Percentiles rank a stretch among this genome's conserved stretches.
Conservation (phyloP, 345 rosid genomes). For the Rhizophora mangle region DNA sequence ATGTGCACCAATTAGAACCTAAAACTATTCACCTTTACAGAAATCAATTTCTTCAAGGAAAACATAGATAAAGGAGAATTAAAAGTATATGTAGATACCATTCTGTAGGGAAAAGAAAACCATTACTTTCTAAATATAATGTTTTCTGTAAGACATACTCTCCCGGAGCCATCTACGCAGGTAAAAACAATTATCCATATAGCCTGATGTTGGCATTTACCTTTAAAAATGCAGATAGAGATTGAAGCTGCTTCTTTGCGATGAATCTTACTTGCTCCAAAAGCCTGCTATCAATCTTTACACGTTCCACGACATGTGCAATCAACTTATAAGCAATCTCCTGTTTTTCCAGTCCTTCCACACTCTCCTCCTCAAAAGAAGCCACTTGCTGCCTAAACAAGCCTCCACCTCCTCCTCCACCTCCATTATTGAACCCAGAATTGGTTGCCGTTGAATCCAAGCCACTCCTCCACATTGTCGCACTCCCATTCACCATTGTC, state of each 20-base stretch:
- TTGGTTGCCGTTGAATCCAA: slow-evolving; percentile 37
- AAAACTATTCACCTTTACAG: no score
- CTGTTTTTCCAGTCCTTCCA: slow-evolving; percentile 88
- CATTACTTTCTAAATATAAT: no score
- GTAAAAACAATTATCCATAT: not conserved
- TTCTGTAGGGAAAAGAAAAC: no score
- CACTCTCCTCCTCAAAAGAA: slow-evolving; percentile 78
- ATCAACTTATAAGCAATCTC: slow-evolving; percentile 83
- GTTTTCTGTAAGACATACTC: no score
- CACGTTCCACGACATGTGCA: slow-evolving; percentile 62
- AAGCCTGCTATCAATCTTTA: slow-evolving; percentile 63
- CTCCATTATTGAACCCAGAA: slow-evolving; percentile 51
- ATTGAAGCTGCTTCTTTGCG: slow-evolving; percentile 87
- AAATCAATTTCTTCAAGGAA: no score
- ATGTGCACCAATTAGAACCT: no score
- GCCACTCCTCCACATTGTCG: slow-evolving; percentile 53
- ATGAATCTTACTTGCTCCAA: slow-evolving; percentile 70
- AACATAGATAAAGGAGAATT: no score
- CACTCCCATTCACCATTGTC: slow-evolving; percentile 53
- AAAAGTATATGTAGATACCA: no score
- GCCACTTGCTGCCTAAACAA: slow-evolving; percentile 58
- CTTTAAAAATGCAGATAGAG: slow-evolving; percentile 87
- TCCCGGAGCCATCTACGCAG: not conserved
- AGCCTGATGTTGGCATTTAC: slow-evolving; percentile 30
- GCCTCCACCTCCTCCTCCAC: slow-evolving; percentile 46